Conservation (phyloP, 768 basidiomycete genomes). For the Peribolospora kevripleyi region DNA sequence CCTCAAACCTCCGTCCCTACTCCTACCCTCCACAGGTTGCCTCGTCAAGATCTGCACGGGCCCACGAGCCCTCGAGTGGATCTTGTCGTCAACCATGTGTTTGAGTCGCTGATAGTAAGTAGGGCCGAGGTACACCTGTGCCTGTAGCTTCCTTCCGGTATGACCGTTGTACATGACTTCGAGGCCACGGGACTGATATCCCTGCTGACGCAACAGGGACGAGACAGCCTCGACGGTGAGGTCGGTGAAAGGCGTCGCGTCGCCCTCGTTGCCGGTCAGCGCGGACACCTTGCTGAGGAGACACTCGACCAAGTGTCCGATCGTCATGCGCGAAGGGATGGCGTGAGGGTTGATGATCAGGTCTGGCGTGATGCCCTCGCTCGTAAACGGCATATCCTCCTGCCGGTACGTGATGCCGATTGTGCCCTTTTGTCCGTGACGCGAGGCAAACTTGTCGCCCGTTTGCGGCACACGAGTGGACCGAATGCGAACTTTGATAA, state of each 20-base stretch:
- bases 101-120: constrained; percentile 97
- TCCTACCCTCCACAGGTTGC: constrained; percentile 95
- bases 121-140: constrained; percentile 92
- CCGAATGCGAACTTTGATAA: constrained; percentile 90
- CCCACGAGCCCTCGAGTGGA: constrained; percentile 87
- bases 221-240: constrained; percentile 97
- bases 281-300: constrained; percentile 87
- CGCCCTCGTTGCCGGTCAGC: constrained; percentile 85
- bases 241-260: constrained; percentile 95
- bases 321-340: constrained; percentile 99
- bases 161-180: constrained; percentile 99
- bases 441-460: constrained; percentile 97
- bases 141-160: constrained; percentile 90
- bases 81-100: constrained; percentile 99
- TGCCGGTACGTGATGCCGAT: constrained; percentile 99
- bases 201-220: constrained; percentile 57
- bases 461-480: constrained; percentile 92
- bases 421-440: constrained; percentile 98
- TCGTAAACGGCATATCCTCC: constrained; percentile 98
- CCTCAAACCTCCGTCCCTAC: constrained; percentile 91
- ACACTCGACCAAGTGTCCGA: constrained; percentile 97
- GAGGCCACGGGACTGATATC: constrained; percentile 88
- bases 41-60: constrained; percentile 93
- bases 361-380: constrained; percentile 88
- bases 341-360: constrained; percentile 98